Base-by-base conservation (phyloP, 371 early-diverging fungal species). In the Antonospora locustae region DNA sequence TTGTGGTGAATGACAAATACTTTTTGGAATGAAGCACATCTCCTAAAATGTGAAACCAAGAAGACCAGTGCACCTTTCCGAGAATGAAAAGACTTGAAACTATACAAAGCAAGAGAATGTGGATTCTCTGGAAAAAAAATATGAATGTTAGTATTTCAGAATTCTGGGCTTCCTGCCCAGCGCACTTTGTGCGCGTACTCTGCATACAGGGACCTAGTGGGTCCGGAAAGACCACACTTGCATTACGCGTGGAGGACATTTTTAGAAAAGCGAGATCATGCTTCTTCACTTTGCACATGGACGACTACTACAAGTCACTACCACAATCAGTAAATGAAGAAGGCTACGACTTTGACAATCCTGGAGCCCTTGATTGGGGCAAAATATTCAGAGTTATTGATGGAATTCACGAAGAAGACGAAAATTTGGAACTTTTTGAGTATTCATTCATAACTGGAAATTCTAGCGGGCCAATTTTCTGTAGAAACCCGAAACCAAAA, bases 271-370 rank as follows among this genome's bases (percentile, higher is more conserved):
- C 32, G 20, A 34, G 34, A 14, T 27, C 55, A 6, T 20, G 7
- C 5, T 11, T 22, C 9, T 34, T 47, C 41, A 2, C 37, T 16
- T 20, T 61, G 12, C 30, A 20, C 12, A 11, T 55, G 7, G 62
- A 61, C 38, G 7, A 22, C 6, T 61, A 46, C 22, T 61, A 46
- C 34, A 53, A 44, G n/a, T 38, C 16, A 14, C 36, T 53, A 9
- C 6, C 27, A 3, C 23, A 20, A 11, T 20, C 52, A 14, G 30
- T 27, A 12, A 2, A 17, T 37, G 11, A n/a, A 23, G 28, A 27
- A 55, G 4, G 29, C 5, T 65, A 65, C 23, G 66, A 65, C 34
- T 65, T 65, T 61, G 66, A 65, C 46, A 65, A 65, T 45, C 66
- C 66, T 2, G 55, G 32, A 0, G 49, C 61, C n/a, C 25, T 61